Base-by-base conservation (phyloP, 441 rosid species). In the Adansonia gregorii region DNA sequence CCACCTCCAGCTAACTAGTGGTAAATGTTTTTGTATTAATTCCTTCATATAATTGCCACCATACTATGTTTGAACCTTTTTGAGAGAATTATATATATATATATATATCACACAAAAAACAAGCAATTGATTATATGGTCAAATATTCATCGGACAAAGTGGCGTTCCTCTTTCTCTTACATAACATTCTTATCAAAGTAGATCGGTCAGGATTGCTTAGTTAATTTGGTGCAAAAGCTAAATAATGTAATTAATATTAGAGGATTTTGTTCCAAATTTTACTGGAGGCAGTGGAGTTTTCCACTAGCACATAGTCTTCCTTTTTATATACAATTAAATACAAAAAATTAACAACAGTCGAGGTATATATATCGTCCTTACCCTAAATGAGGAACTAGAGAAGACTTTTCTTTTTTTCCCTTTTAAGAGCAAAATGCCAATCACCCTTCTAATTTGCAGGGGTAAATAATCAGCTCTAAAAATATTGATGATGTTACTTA, bases 131-230 rank as follows among this genome's bases (percentile, higher is more conserved):
- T 69, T 15, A 7, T 7, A 14, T 67, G 35, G 72, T 45, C 72
- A 67, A 67, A 67, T 69, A 69, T 69, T 69, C 73, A 49, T 69
- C 73, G 45, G 45, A 69, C 73, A 49, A 46, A 68, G 56, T 68
- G 58, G 49, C 58, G 20, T 46, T 20, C 72, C 55, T 6, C 39
- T 48, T 68, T 49, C 20, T 22, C 10, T 6, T 72, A 45, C 43
- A 31, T 1, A 49, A 49, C 31, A 46, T 66, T 79, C 74, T 59
- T 17, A 46, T 8, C 68, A 67, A 55, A 69, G 43, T n/a, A 45
- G 19, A 52, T 67, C 22, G 24, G 46, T 68, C 43, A 19, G 67
- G 68, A 75, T 75, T 55, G 8, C 35, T 72, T 72, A 39, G 12
- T 14, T 15, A 3, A 12, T 27, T 71, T 35, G 9, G 48, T 9